Percentiles rank a stretch among this genome's conserved stretches.
Evolutionary conservation across 371 early-diverging fungal species (phyloP).

Genomic region (Mucor saturninus): DNA sequence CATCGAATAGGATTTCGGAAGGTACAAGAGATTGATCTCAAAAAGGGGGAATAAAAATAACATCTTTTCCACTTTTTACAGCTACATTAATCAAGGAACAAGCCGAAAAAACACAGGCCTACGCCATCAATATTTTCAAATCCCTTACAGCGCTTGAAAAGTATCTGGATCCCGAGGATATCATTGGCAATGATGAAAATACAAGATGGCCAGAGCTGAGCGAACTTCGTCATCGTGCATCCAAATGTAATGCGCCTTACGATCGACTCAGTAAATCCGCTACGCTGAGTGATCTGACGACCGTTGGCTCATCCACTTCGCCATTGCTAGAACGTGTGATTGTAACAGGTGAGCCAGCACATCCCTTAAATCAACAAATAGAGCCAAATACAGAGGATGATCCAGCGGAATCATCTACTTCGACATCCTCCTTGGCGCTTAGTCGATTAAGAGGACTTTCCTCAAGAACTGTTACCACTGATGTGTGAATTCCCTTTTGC

Average conservation of each 20-base stretch:
- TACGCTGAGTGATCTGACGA: conserved; percentile 24
- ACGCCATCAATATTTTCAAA: conserved; percentile 25
- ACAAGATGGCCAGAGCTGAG: conserved; percentile 20
- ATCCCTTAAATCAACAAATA: neutral
- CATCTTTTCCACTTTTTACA: neutral
- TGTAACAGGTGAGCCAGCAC: conserved; percentile 3
- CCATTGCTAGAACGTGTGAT: conserved; percentile 9
- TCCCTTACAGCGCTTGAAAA: conserved; percentile 20
- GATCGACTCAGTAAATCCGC: conserved; percentile 15
- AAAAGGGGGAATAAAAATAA: neutral
- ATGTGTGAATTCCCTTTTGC: too few species aligned
- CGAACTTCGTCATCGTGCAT: conserved; percentile 1
- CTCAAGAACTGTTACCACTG: conserved; percentile 8
- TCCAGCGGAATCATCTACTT: neutral
- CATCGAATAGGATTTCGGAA: conserved; percentile 30
- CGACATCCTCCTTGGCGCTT: conserved; percentile 21
- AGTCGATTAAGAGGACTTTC: conserved; percentile 22
- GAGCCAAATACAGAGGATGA: neutral
- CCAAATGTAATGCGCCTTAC: conserved; percentile 7
- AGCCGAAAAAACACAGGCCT: conserved; percentile 8
- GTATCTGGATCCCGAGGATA: conserved; percentile 21
- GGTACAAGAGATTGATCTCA: conserved; percentile 10
- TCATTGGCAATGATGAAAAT: neutral
- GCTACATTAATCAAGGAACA: conserved; percentile 24
- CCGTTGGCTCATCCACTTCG: conserved; percentile 11